A percentile compares a stretch with the other conserved stretches of the same genome.
Conservation (phyloP, 306 rosid species). For the Begonia masoniana region DNA sequence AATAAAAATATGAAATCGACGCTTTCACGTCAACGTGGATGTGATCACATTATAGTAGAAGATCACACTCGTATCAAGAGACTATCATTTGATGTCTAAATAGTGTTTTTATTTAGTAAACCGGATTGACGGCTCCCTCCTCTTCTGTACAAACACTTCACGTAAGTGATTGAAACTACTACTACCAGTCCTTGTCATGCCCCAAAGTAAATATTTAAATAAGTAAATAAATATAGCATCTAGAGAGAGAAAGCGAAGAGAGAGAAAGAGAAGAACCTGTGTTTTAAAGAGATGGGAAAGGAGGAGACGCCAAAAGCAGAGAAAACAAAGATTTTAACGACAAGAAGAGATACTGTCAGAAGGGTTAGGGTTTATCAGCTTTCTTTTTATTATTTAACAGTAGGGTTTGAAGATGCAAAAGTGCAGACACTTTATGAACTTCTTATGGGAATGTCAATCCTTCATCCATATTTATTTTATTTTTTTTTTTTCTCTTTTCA, state of each 20-base stretch:
- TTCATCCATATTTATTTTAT: no score
- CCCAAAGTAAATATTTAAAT: not conserved
- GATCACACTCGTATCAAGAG: no score
- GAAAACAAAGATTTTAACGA: conserved; percentile 22
- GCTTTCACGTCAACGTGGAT: no score
- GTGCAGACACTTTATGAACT: conserved; percentile 6
- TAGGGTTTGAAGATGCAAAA: conserved; percentile 4
- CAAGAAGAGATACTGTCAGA: conserved; percentile 26
- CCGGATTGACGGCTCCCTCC: no score
- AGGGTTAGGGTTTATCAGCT: conserved; percentile 3
- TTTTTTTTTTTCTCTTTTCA: no score
- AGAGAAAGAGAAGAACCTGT: conserved; percentile 20
- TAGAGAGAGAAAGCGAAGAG: not conserved
- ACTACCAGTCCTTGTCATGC: not conserved
- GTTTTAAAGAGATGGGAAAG: conserved; percentile 9
- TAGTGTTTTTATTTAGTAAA: no score
- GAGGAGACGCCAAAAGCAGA: conserved; percentile 18
- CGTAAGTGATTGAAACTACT: not conserved
- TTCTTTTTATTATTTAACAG: not conserved
- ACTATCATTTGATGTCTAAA: no score
- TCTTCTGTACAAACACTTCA: no score
- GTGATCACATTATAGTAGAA: no score
- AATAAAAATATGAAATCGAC: no score
- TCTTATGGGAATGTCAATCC: not conserved
- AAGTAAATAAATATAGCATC: not conserved